Evolutionary conservation across 2,329 filamentous ascomycete genomes (phyloP).

Genomic region (Chrysoporthe deuterocubensis): DNA sequence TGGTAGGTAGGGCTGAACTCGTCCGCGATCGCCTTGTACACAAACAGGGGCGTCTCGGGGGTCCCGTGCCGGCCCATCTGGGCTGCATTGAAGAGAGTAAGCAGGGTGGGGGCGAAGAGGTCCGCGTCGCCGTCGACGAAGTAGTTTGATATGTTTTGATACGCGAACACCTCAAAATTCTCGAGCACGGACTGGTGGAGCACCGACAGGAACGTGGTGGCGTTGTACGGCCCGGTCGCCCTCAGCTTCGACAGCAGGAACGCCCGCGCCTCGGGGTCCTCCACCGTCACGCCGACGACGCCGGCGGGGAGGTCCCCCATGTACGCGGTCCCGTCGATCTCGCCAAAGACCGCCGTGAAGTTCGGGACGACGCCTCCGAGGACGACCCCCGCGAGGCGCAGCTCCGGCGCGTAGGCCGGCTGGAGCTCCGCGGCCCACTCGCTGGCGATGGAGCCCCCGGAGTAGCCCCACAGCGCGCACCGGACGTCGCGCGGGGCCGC

Average conservation of each 20-base stretch:
- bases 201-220: constrained; percentile 2
- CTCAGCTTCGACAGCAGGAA: background rate
- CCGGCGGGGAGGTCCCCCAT: background rate
- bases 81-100: background rate
- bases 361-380: background rate
- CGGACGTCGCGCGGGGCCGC: background rate
- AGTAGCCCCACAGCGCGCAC: background rate
- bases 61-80: constrained; percentile 2
- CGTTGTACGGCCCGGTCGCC: background rate
- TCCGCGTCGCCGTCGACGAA: background rate
- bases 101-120: background rate
- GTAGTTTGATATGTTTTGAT: background rate
- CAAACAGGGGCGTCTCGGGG: background rate
- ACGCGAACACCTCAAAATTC: background rate
- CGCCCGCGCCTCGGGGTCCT: background rate
- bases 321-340: background rate
- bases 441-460: constrained; percentile 5
- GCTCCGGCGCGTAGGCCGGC: background rate
- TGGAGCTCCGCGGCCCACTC: constrained; percentile 1
- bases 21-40: constrained; percentile 4
- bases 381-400: background rate
- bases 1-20: background rate
- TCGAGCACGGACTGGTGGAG: background rate
- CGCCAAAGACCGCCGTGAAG: background rate
- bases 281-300: background rate